Evolutionary conservation across 2,329 filamentous ascomycete species (phyloP).

Genomic region (Trichoderma asperellum): DNA sequence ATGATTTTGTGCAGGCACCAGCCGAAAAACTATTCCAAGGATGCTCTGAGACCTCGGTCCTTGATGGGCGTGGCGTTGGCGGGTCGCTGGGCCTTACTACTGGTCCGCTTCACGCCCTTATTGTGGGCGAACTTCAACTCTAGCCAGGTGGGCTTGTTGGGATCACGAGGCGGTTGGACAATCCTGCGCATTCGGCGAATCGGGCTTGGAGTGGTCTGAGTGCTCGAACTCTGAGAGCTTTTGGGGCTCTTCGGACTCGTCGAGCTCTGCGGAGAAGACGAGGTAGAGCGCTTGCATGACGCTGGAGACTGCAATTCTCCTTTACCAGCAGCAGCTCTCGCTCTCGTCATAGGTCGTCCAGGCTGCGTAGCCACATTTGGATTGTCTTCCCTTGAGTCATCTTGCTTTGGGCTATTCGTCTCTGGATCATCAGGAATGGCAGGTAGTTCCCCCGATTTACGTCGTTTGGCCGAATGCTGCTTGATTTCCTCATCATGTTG

Average conservation of each 20-base stretch:
- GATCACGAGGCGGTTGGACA: constrained; percentile 5
- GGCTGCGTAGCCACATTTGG: not conserved
- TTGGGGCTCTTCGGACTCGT: not conserved
- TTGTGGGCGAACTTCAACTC: constrained; percentile 21
- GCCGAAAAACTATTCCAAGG: constrained; percentile 33
- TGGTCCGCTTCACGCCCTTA: not conserved
- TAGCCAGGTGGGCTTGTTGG: constrained; percentile 10
- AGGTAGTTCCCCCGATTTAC: not conserved
- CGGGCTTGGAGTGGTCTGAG: constrained; percentile 1
- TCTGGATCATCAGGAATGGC: not conserved
- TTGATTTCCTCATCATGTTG: constrained; percentile 1
- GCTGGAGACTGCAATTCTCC: not conserved
- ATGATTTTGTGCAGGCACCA: constrained; percentile 13
- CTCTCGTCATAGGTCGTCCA: not conserved
- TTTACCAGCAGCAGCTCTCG: not conserved
- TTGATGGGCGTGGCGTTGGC: constrained; percentile 18
- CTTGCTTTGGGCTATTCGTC: not conserved
- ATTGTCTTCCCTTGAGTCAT: not conserved
- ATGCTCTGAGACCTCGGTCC: constrained; percentile 18
- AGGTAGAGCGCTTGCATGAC: not conserved
- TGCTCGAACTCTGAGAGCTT: not conserved
- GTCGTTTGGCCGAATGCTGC: constrained; percentile 1
- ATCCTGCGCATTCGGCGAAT: constrained; percentile 9
- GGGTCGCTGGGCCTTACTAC: not conserved
- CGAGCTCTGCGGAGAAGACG: not conserved